Evolutionary conservation across 2,329 filamentous ascomycete species (phyloP), one percentile per base, ranked within the genome.

Genomic region (Aspergillus luchuensis): DNA sequence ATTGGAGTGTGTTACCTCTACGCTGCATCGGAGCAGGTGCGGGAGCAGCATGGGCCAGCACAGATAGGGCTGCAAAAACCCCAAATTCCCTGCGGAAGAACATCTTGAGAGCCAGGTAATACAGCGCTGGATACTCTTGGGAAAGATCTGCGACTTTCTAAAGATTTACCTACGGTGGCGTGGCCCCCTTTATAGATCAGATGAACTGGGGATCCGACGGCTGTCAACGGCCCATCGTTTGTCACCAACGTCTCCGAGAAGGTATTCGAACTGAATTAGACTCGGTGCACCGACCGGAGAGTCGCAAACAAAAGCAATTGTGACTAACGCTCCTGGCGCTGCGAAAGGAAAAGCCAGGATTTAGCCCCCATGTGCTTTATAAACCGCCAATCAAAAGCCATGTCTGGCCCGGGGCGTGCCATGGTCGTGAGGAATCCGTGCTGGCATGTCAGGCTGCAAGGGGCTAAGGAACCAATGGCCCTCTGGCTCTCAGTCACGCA

Each of bases 11-110:
- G 25, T 28, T 50, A 59, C 57, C 52, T 56, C 58, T 28, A 17
- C 58, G 58, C 11, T 43, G 10, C 21, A 56, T 15, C 13, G 58
- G 52, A 15, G 58, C 58, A 13, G 58, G 58, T 8, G 58, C 52
- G 7, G 58, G 58, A 7, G 52, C 58, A 47, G 58, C 58, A 21
- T 41, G 45, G 8, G 58, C 58, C 25, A 56, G 25, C 10, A 45
- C 8, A 13, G 39, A 33, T 5, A 59, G 45, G 25, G 43, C 58
- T 30, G 38, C 58, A 4, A 51, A 11, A 39, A 38, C 25, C 52
- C 36, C 51, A 2, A 56, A 45, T 45, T 49, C 39, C 15, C 36
- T 28, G 23, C n/a, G n/a, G 15, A 56, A 33, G 30, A 59, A 19
- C 58, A 59, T 59, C 15, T 15, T 36, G 25, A 17, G 39, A 19